A percentile compares a stretch with the other conserved stretches of the same genome.
These are phyloP conservation scores for Aspergillus olivimuriae DNA, from an alignment of 495 filamentous ascomycete species.

Conservation along the genomic window DNA sequence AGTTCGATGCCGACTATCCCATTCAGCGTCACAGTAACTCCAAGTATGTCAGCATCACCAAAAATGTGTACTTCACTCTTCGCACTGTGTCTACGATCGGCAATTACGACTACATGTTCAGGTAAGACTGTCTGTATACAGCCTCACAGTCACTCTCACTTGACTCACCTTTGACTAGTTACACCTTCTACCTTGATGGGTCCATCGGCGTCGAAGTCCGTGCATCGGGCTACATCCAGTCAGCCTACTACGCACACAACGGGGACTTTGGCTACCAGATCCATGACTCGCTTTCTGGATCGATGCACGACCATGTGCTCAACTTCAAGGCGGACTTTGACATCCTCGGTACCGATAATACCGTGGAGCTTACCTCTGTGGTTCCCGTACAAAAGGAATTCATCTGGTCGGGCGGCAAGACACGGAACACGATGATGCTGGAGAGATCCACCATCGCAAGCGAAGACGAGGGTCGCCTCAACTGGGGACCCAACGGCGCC, in stretches of 20 bases:
- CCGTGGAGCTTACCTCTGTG: conserved; percentile 33
- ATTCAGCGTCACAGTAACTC: conserved; percentile 7
- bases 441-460: conserved; percentile 34
- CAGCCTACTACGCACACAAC: conserved; percentile 44
- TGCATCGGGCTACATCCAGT: conserved; percentile 51
- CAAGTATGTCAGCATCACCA: conserved; percentile 6
- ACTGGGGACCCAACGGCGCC: conserved; percentile 45
- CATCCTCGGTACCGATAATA: conserved; percentile 45
- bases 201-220: conserved; percentile 49
- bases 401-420: conserved; percentile 40
- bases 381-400: conserved; percentile 36
- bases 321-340: conserved; percentile 55
- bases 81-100: conserved; percentile 11
- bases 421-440: conserved; percentile 51
- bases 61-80: conserved; percentile 13
- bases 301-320: conserved; percentile 56
- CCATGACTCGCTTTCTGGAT: conserved; percentile 44
- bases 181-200: conserved; percentile 51
- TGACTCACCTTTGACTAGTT: conserved; percentile 14
- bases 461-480: conserved; percentile 42
- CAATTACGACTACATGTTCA: conserved; percentile 16
- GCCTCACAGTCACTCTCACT: too few relatives aligned
- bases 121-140: neutral
- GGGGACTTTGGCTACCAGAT: conserved; percentile 50
- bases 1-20: conserved; percentile 14